Conservation (phyloP, 306 rosid genomes). For the Cicer arietinum region DNA sequence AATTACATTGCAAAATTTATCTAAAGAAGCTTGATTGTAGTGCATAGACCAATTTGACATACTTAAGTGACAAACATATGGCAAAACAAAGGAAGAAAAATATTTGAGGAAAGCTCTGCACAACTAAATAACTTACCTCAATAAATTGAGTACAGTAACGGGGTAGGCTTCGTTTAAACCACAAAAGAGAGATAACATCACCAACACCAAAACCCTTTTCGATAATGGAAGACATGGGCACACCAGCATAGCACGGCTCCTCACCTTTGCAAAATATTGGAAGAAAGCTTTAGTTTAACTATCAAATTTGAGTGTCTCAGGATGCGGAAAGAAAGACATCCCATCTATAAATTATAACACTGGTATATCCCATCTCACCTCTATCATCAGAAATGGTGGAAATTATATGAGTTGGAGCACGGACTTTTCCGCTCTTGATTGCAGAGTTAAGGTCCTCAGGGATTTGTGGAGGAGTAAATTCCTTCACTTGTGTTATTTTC, state of each 20-base stretch:
- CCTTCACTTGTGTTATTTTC: constrained; percentile 78
- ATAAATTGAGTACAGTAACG: constrained; percentile 94
- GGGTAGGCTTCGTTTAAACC: constrained; percentile 99
- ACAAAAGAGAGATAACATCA: constrained; percentile 93
- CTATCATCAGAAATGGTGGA: constrained; percentile 99
- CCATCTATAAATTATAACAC: constrained; percentile 13
- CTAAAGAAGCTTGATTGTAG: background rate
- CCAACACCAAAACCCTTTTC: constrained; percentile 95
- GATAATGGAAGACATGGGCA: constrained; percentile 96
- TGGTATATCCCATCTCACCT: constrained; percentile 56
- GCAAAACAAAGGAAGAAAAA: constrained; percentile 13
- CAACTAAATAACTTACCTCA: constrained; percentile 64
- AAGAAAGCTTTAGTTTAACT: constrained; percentile 42
- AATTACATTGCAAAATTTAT: constrained; percentile 19
- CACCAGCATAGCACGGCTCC: constrained; percentile 99
- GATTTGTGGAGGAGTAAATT: constrained; percentile 88
- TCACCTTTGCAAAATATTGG: constrained; percentile 69
- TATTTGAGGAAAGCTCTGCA: constrained; percentile 2
- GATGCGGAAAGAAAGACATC: constrained; percentile 6
- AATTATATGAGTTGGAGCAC: constrained; percentile 96
- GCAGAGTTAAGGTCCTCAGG: constrained; percentile 92
- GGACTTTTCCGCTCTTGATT: constrained; percentile 95
- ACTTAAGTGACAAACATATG: background rate
- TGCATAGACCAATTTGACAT: constrained; percentile 4
- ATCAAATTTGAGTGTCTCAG: constrained; percentile 29